Evolutionary conservation across 495 filamentous ascomycete genomes (phyloP), one percentile per base, ranked within the genome.

Genomic region (Trichoderma reesei): DNA sequence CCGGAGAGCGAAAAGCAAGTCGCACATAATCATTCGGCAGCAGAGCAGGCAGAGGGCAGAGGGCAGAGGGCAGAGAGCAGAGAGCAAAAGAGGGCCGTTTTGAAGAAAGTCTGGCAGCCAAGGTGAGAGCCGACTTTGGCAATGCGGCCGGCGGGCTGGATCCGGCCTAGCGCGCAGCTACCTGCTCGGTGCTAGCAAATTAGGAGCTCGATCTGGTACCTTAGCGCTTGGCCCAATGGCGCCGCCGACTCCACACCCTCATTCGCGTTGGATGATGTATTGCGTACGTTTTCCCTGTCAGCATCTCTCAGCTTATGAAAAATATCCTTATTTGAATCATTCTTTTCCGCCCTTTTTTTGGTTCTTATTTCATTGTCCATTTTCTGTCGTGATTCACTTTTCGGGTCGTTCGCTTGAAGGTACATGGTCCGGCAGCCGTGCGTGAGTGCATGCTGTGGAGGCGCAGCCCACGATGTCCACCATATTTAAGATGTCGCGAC

Each of bases 401-500:
- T 48, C 16, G 8, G 16, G 6, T 20, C 5, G n/a, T 48, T 48
- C 44, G 44, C 44, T 18, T 48, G 9, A 9, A 48, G 3, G 9
- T 20, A 48, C 8, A 48, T 48, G 44, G 44, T 48, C 9, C 9
- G n/a, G 2, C 9, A 18, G 18, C 44, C n/a, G 8, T 18, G 18
- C 8, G 16, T 18, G 7, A 8, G 44, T 48, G 16, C 18, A 56
- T 33, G 26, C 31, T 33, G 20, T 56, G 20, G 18, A 13, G 51
- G 51, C 51, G 26, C 14, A 31, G 10, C 10, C 11, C 31, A 34
- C 11, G 33, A 16, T 46, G 34, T 56, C 26, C 31, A 34, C 9
- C 31, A 56, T 56, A 26, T 56, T 56, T n/a, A 56, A 56, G 31
- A 8, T 33, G 11, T 56, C 51, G 51, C 51, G 51, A 56, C 51